Evolutionary conservation across 768 basidiomycete species (phyloP), one percentile per base, ranked within the genome.

Genomic region (Lactarius hengduanensis): DNA sequence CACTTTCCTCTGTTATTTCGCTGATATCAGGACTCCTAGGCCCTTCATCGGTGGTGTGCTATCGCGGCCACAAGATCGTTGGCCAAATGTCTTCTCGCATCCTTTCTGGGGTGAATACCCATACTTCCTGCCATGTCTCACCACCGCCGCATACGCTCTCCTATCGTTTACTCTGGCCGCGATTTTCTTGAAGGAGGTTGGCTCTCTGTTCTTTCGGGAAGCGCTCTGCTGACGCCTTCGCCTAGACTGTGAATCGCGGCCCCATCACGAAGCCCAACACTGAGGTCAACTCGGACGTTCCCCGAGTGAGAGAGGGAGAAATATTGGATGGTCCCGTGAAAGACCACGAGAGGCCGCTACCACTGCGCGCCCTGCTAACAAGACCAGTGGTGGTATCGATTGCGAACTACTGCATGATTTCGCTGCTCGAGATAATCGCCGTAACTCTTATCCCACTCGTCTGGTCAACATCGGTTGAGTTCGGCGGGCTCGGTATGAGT

Each of bases 401-500:
- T 22, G 62, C 72, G 63, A 84, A 82, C 66, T 83, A 83, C 69
- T 77, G 73, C 32, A 70, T 72, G 15, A 73, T 84, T 18, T 77
- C 77, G 10, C 77, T 86, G 26, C 71, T 81, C 10, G 81, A 83
- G 41, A 79, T 81, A 40, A 72, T 77, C 5, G 65, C 78, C 59
- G 57, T 71, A 28, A 78, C 77, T 18, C 74, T 86, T n/a, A 36
- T 77, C 0, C 83, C 85, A 1, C 72, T 84, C 43, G 80, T 84
- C 71, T 78, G 78, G 60, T 74, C 81, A 32, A 78, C 80, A 6
- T 80, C 84, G 1, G 71, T 79, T 26, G 73, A 72, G 22, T 72
- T 79, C 4, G 81, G 82, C 1, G 81, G 80, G 6, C 76, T 81
- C 7, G 74, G 75, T 15, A 67, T 78, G 36, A 71, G 74, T 0